phyloP scores from a whole-genome alignment of 768 basidiomycete genomes.

The Phallus indusiatus region DNA sequence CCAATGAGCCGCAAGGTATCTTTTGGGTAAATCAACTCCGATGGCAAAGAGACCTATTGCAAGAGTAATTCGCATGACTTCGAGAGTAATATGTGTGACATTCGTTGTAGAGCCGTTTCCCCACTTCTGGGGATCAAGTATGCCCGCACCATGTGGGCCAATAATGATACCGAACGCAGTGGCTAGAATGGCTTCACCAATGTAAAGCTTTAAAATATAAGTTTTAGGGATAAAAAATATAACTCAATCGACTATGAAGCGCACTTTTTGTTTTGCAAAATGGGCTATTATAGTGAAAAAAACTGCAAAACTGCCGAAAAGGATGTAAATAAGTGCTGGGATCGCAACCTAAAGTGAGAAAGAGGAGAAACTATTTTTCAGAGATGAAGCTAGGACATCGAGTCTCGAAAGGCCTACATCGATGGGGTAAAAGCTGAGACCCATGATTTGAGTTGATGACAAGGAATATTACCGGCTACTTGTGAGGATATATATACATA shows the following conservation, averaged over 20 bases:
- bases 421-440: too few species aligned
- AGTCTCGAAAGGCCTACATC: too few species aligned
- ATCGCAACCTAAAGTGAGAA: too few species aligned
- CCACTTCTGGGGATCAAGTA: slow-evolving; percentile 78
- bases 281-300: not conserved
- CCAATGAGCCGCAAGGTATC: slow-evolving; percentile 75
- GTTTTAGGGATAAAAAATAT: not conserved
- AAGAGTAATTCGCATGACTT: slow-evolving; percentile 81
- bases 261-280: not conserved
- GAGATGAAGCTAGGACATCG: too few species aligned
- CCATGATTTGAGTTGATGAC: too few species aligned
- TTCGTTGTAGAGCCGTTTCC: slow-evolving; percentile 24
- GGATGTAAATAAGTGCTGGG: not conserved
- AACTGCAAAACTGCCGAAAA: not conserved
- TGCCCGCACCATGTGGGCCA: slow-evolving; percentile 57
- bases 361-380: too few species aligned
- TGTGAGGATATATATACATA: too few species aligned
- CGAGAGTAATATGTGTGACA: slow-evolving; percentile 62
- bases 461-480: too few species aligned
- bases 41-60: slow-evolving; percentile 91
- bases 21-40: slow-evolving; percentile 83
- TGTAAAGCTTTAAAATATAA: slow-evolving; percentile 45
- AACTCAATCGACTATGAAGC: too few species aligned
- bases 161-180: slow-evolving; percentile 43
- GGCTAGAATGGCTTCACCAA: slow-evolving; percentile 92